These are phyloP conservation scores for Cordyceps pruinosa DNA, from an alignment of 2,329 filamentous ascomycete species.

Conservation along the genomic window DNA sequence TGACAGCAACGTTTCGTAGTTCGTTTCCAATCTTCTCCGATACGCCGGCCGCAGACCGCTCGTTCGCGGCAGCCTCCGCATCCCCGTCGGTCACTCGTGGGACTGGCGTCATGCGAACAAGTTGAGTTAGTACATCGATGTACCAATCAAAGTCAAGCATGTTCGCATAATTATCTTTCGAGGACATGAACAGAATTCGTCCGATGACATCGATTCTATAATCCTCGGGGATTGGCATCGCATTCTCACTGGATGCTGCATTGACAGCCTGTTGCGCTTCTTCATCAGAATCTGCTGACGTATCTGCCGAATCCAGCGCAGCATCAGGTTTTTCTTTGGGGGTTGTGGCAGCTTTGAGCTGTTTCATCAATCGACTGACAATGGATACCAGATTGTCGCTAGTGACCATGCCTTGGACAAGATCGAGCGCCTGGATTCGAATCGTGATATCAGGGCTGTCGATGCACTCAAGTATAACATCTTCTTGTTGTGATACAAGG, in stretches of 20 bases:
- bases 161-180: constrained; percentile 78
- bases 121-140: constrained; percentile 78
- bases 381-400: constrained; percentile 77
- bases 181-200: constrained; percentile 82
- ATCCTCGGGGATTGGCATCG: constrained; percentile 69
- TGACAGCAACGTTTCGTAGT: constrained; percentile 82
- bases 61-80: constrained; percentile 22
- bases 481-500: constrained; percentile 85
- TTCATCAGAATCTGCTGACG: constrained; percentile 42
- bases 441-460: constrained; percentile 96
- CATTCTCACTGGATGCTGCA: constrained; percentile 28
- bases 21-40: constrained; percentile 74
- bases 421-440: constrained; percentile 80
- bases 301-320: constrained; percentile 39
- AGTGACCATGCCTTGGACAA: constrained; percentile 91
- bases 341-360: constrained; percentile 64
- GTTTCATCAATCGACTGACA: constrained; percentile 79
- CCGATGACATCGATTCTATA: constrained; percentile 79
- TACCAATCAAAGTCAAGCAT: constrained; percentile 96
- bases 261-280: constrained; percentile 40
- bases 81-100: constrained; percentile 35
- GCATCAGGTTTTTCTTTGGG: constrained; percentile 38
- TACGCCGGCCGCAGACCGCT: constrained; percentile 29
- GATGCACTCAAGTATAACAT: constrained; percentile 93
- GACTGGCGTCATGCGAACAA: constrained; percentile 64